Percentiles rank a stretch among this genome's conserved stretches.
These are phyloP conservation scores for Globisporangium iwayamae DNA, from an alignment of 352 stramenopile species.

Conservation along the genomic window DNA sequence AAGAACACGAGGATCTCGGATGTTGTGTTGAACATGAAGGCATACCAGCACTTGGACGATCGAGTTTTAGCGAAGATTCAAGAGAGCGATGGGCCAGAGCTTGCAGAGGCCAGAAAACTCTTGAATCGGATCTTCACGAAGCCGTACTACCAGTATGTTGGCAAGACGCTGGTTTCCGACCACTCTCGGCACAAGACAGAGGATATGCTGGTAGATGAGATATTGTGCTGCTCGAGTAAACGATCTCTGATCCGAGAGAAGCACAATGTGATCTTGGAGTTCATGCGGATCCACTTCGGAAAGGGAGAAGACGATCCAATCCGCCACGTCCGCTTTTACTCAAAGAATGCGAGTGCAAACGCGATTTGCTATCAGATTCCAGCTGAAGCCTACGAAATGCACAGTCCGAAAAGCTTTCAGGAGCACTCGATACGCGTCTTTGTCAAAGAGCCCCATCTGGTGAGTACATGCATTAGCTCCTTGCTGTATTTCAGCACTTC, in stretches of 20 bases:
- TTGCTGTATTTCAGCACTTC: neutral
- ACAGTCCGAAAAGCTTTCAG: constrained; percentile 60
- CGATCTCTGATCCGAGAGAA: constrained; percentile 32
- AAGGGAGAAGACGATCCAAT: constrained; percentile 77
- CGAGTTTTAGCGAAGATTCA: constrained; percentile 75
- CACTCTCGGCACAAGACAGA: constrained; percentile 44
- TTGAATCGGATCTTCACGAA: constrained; percentile 62
- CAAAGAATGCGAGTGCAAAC: constrained; percentile 47
- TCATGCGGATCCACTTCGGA: constrained; percentile 78
- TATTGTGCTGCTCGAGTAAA: constrained; percentile 41
- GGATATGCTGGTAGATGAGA: constrained; percentile 53
- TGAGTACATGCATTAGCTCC: constrained; percentile 21
- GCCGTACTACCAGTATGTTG: constrained; percentile 76
- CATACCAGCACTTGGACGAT: constrained; percentile 83
- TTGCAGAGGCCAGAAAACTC: constrained; percentile 47
- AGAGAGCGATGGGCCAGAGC: constrained; percentile 46
- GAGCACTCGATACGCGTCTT: constrained; percentile 71
- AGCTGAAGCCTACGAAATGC: constrained; percentile 59
- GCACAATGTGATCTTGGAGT: constrained; percentile 72
- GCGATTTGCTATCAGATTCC: constrained; percentile 52
- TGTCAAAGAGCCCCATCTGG: constrained; percentile 54
- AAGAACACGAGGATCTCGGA: constrained; percentile 66
- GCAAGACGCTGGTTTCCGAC: constrained; percentile 50
- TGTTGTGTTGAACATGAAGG: constrained; percentile 57
- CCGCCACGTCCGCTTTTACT: constrained; percentile 72